Evolutionary conservation across 1,139 yeast species (phyloP).

Genomic region (Yamadazyma diospyri): DNA sequence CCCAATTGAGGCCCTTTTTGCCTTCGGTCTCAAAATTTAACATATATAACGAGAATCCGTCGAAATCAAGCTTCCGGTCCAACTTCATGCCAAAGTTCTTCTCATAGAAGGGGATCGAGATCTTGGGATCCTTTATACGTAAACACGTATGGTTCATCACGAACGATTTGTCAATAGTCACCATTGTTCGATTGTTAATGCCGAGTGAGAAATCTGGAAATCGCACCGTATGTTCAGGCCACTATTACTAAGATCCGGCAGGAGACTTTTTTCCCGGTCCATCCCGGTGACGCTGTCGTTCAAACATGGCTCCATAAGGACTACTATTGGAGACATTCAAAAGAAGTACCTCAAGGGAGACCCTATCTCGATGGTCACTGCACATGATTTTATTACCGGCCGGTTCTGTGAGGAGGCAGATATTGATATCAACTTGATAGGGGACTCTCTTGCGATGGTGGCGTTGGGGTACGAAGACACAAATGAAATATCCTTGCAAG

Average conservation of each 20-base stretch:
- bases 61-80: slow-evolving; percentile 49
- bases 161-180: slow-evolving; percentile 33
- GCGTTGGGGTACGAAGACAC: slow-evolving; percentile 81
- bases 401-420: slow-evolving; percentile 65
- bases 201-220: no score
- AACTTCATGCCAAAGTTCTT: slow-evolving; percentile 73
- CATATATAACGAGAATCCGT: slow-evolving; percentile 66
- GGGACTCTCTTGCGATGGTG: slow-evolving; percentile 93
- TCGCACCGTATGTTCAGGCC: no score
- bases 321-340: slow-evolving; percentile 42
- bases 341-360: slow-evolving; percentile 34
- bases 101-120: slow-evolving; percentile 68
- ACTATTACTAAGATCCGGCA: no score
- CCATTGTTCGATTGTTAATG: no score
- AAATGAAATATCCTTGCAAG: slow-evolving; percentile 70
- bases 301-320: slow-evolving; percentile 16
- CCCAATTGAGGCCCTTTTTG: slow-evolving; percentile 43
- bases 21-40: slow-evolving; percentile 55
- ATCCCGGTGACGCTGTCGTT: slow-evolving; percentile 9
- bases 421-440: slow-evolving; percentile 72
- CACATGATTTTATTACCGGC: slow-evolving; percentile 83
- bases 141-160: slow-evolving; percentile 70
- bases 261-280: not conserved
- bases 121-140: slow-evolving; percentile 78
- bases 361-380: slow-evolving; percentile 79